phyloP scores from a whole-genome alignment of 106 monocot genomes.

The Dendrobium huoshanense region DNA sequence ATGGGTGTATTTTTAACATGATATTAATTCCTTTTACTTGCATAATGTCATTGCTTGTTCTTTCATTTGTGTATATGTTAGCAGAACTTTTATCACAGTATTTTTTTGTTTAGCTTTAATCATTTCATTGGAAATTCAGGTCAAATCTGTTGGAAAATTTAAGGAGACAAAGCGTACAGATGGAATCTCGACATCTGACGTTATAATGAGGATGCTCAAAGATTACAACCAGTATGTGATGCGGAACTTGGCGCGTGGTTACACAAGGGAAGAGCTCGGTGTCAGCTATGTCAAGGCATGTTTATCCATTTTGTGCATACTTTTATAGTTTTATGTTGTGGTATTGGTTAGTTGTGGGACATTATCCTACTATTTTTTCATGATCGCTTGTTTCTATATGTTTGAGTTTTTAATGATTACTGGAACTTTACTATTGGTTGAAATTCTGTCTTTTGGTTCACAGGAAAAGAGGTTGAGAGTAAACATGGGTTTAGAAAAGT shows the following conservation, averaged over 20 bases:
- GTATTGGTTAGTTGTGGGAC: neutral
- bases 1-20: neutral
- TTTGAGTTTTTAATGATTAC: neutral
- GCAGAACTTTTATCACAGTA: neutral
- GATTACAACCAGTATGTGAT: slow-evolving; percentile 85
- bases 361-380: neutral
- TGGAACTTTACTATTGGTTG: neutral
- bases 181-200: slow-evolving; percentile 83
- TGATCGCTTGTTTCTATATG: neutral
- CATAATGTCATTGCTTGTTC: neutral
- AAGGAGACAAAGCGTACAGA: slow-evolving; percentile 91
- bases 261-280: slow-evolving; percentile 79
- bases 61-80: neutral
- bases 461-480: slow-evolving; percentile 77
- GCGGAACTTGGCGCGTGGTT: slow-evolving; percentile 87
- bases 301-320: neutral
- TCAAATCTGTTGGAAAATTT: slow-evolving; percentile 71
- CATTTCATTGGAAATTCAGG: slow-evolving; percentile 31
- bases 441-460: neutral
- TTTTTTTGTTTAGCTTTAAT: neutral
- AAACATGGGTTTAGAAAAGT: slow-evolving; percentile 68
- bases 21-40: neutral
- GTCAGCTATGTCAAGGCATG: slow-evolving; percentile 85
- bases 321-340: neutral
- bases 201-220: slow-evolving; percentile 90